These are phyloP conservation scores for Dalbergia cochinchinensis DNA, from an alignment of 306 rosid species.

Conservation along the genomic window DNA sequence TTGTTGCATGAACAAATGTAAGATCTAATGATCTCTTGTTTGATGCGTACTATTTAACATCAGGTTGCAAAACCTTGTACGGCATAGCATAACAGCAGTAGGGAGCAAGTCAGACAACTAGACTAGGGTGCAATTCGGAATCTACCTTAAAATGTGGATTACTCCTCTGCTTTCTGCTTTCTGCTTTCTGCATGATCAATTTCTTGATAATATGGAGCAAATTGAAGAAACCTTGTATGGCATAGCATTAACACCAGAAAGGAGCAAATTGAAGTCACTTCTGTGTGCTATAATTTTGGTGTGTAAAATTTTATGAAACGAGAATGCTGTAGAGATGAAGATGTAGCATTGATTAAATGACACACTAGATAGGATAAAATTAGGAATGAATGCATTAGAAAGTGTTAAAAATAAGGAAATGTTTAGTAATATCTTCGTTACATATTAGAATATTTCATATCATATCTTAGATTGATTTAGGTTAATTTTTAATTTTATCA, in stretches of 20 bases:
- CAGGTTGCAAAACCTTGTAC: conserved; percentile 33
- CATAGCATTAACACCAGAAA: too few species aligned
- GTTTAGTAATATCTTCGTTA: too few species aligned
- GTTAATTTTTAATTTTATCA: too few species aligned
- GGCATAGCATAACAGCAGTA: conserved; percentile 18
- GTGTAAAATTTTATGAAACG: not conserved
- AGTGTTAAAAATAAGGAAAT: too few species aligned
- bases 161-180: conserved; percentile 21
- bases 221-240: not conserved
- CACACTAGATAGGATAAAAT: not conserved
- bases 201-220: conserved; percentile 15
- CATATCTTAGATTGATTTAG: too few species aligned
- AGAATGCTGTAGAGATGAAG: not conserved
- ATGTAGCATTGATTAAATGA: not conserved
- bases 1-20: conserved; percentile 86
- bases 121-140: conserved; percentile 15
- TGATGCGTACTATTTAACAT: not conserved
- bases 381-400: not conserved
- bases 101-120: conserved; percentile 6
- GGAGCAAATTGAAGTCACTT: conserved; percentile 26
- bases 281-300: not conserved
- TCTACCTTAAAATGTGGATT: conserved; percentile 15
- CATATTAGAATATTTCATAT: too few species aligned
- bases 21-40: conserved; percentile 48
- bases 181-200: conserved; percentile 23